Base-by-base conservation (phyloP, 1,284 basidiomycete species). In the Sphagnurus paluster region DNA sequence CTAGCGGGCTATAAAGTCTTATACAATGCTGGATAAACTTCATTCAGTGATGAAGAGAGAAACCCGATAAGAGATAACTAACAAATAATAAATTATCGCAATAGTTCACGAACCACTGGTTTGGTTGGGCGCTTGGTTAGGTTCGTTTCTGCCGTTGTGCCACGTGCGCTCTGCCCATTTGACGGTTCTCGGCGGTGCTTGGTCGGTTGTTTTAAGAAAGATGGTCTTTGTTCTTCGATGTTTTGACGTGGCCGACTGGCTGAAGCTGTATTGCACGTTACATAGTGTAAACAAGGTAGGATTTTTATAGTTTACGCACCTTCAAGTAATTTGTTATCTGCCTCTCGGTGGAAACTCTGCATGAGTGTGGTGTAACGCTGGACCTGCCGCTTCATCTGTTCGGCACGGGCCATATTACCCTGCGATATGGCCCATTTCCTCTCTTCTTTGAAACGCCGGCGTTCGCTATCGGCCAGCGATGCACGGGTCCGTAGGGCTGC, bases 301-400 rank as follows among this genome's bases (percentile, higher is more conserved):
- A n/a, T n/a, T n/a, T n/a, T n/a, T 36, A 43, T 43, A 33, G 17
- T 25, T 13, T 6, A 58, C 70, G 45, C 43, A 88, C 87, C 79
- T 74, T 86, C 81, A 40, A 86, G 62, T 36, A 86, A 62, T 62
- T 82, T 84, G n/a, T 75, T 64, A 53, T 90, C 88, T 28, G 88
- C 87, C 64, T 90, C 86, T 42, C 79, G 72, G 52, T 82, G 82
- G 58, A 87, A 90, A 55, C 85, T 87, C 63, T 88, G 81, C 76
- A 86, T 87, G 50, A 90, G 69, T 17, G 83, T 79, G 25, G 84
- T 79, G 61, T 87, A 90, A 16, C 82, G 77, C 66, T 84, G 84
- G 48, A 89, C 84, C 62, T 89, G 84, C 82, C 85, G 89, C 54
- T 80, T 81, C 72, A 90, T 80, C 69, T 91, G 83, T 20, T 75